Conservation (phyloP, 768 basidiomycete genomes). For the Guyanaporus albipodus region DNA sequence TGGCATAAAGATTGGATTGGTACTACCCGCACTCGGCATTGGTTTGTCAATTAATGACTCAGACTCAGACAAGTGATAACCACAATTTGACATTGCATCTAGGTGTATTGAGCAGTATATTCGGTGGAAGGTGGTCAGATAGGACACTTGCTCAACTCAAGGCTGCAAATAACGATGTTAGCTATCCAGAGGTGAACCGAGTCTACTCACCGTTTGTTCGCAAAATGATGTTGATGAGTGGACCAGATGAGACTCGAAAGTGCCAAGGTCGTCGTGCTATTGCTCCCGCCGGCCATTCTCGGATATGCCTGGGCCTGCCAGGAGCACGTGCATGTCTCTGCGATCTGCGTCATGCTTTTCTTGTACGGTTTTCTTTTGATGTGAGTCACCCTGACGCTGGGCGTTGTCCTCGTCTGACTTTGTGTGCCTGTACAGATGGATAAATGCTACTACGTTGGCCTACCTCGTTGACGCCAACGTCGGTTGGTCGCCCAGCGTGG, state of each 20-base stretch:
- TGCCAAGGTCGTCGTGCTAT: constrained; percentile 51
- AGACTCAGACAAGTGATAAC: background rate
- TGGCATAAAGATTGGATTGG: constrained; percentile 70
- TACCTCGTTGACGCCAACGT: constrained; percentile 87
- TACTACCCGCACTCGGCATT: constrained; percentile 70
- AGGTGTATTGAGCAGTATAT: constrained; percentile 53
- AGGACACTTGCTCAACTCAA: constrained; percentile 43
- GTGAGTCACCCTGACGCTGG: constrained; percentile 38
- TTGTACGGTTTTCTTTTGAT: constrained; percentile 68
- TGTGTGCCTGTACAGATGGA: constrained; percentile 38
- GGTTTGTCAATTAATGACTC: constrained; percentile 44
- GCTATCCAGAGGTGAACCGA: constrained; percentile 60
- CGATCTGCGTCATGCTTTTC: constrained; percentile 72
- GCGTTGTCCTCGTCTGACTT: background rate
- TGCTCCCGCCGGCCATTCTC: constrained; percentile 53
- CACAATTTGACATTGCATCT: background rate
- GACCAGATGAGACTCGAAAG: constrained; percentile 73
- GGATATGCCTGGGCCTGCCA: constrained; percentile 78
- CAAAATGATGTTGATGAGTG: background rate
- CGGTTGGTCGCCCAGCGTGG: constrained; percentile 74
- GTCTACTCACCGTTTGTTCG: background rate
- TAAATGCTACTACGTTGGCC: constrained; percentile 70
- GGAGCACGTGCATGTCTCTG: constrained; percentile 60
- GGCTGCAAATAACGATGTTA: constrained; percentile 43
- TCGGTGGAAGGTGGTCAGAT: constrained; percentile 63